phyloP scores from a whole-genome alignment of 352 stramenopile genomes.

The Globisporangium abappressorium region DNA sequence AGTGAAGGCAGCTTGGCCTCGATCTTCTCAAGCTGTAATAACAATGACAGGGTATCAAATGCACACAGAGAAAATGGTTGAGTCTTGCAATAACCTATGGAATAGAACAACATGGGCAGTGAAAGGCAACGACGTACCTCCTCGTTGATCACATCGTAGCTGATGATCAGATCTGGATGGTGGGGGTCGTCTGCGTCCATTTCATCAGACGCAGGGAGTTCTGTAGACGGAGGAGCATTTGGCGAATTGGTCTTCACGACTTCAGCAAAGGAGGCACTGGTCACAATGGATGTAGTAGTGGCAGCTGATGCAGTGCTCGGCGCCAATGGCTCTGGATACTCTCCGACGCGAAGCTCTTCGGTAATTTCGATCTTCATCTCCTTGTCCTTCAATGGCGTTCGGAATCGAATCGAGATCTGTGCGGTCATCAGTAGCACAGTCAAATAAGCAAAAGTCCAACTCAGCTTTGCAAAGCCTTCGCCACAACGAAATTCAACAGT shows the following conservation, averaged over 20 bases:
- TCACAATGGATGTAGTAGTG: background rate
- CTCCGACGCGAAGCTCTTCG: slow-evolving; percentile 52
- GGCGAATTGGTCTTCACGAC: background rate
- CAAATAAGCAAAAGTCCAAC: background rate
- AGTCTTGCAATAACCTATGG: too few species aligned
- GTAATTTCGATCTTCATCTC: slow-evolving; percentile 40
- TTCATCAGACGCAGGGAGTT: slow-evolving; percentile 2
- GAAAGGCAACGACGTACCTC: slow-evolving; percentile 37
- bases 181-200: slow-evolving; percentile 46
- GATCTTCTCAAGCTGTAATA: slow-evolving; percentile 60
- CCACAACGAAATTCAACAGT: background rate
- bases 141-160: slow-evolving; percentile 86
- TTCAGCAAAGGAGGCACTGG: background rate
- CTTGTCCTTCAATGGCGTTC: slow-evolving; percentile 58
- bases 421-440: background rate
- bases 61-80: too few species aligned
- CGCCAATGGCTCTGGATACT: slow-evolving; percentile 39
- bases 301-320: background rate
- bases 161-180: slow-evolving; percentile 69
- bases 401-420: slow-evolving; percentile 58
- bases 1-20: slow-evolving; percentile 44
- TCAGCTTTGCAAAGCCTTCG: too few species aligned
- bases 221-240: background rate
- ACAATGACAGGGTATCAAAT: background rate
- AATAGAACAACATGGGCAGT: background rate